Conservation (phyloP, 805 yeast species). For the Sugiyamaella marilandica region DNA sequence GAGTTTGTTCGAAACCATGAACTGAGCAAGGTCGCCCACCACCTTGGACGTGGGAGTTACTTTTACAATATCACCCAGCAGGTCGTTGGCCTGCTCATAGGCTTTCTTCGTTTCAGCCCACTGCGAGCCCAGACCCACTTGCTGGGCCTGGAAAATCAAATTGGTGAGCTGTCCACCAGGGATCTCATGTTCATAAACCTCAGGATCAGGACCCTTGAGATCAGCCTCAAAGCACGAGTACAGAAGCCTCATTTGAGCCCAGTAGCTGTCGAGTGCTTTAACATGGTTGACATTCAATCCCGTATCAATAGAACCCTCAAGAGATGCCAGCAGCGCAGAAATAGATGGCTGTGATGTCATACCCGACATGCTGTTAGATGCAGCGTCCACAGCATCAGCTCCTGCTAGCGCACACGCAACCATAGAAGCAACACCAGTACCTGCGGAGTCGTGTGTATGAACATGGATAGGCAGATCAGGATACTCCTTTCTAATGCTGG, state of each 20-base stretch:
- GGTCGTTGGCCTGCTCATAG: slow-evolving; percentile 82
- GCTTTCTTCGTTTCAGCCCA: slow-evolving; percentile 96
- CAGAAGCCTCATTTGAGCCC: slow-evolving; percentile 98
- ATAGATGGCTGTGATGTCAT: slow-evolving; percentile 97
- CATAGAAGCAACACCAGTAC: slow-evolving; percentile 98
- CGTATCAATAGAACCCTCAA: slow-evolving; percentile 79
- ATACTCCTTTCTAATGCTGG: slow-evolving; percentile 75
- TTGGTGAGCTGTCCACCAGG: slow-evolving; percentile 99
- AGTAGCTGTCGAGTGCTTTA: slow-evolving; percentile 84
- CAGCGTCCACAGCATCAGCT: slow-evolving; percentile 97
- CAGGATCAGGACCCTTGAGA: slow-evolving; percentile 99
- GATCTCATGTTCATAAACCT: slow-evolving; percentile 95
- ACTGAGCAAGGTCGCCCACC: slow-evolving; percentile 99
- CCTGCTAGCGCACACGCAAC: slow-evolving; percentile 92
- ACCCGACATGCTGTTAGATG: slow-evolving; percentile 96
- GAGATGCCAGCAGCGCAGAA: slow-evolving; percentile 85
- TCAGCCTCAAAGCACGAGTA: slow-evolving; percentile 98
- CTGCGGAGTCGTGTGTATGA: slow-evolving; percentile 99
- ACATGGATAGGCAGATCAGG: slow-evolving; percentile 97
- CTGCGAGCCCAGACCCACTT: slow-evolving; percentile 93
- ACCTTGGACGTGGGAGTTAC: slow-evolving; percentile 99
- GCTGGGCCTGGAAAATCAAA: slow-evolving; percentile 97
- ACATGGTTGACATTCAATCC: slow-evolving; percentile 64
- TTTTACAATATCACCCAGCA: slow-evolving; percentile 94
- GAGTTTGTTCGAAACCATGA: slow-evolving; percentile 95